Base-by-base conservation (phyloP, 371 early-diverging fungal species). In the Gilbertella persicaria region DNA sequence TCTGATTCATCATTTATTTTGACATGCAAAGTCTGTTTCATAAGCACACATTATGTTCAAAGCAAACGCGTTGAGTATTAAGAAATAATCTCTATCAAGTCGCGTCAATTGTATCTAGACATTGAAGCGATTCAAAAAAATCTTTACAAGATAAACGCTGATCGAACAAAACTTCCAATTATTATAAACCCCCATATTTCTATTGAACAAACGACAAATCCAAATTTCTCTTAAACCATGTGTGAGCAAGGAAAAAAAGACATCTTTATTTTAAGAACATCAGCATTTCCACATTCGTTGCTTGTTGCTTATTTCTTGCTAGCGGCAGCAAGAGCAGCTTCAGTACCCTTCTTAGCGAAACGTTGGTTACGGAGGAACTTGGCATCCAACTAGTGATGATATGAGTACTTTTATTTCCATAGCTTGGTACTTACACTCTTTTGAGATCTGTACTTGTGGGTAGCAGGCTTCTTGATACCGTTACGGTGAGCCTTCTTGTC, bases 291-390 rank as follows among this genome's bases (percentile, higher is more conserved):
- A 43, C 14, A 29, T 4, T 80, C 92, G n/a, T 13, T 33, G 33
- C 33, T 33, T 5, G 10, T 33, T 14, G 75, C 79, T 50, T 96
- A 94, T 90, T 78, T 93, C 62, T 79, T 61, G 50, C 6, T 21
- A 38, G 55, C 55, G 42, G 55, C 63, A 38, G 62, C 67, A 40
- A 69, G 58, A 57, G 71, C 73, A 66, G 67, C 65, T 37, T 62
- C 53, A 48, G 73, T 78, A 55, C 78, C 96, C 77, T 87, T 86
- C 89, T 91, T 92, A 71, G 96, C 98, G 80, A 87, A 95, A 66
- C 96, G 92, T 83, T 96, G 96, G 93, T 98, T 98, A 72, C 97
- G 93, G 71, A 93, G 72, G 90, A 97, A 97, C 90, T 97, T 97
- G 80, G 95, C 90, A 86, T 93, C 93, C 51, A 94, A 82, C 85